Percentiles rank a stretch among this genome's conserved stretches.
Conservation (phyloP, 148 eudicot genomes). For the Agrostemma githago region DNA sequence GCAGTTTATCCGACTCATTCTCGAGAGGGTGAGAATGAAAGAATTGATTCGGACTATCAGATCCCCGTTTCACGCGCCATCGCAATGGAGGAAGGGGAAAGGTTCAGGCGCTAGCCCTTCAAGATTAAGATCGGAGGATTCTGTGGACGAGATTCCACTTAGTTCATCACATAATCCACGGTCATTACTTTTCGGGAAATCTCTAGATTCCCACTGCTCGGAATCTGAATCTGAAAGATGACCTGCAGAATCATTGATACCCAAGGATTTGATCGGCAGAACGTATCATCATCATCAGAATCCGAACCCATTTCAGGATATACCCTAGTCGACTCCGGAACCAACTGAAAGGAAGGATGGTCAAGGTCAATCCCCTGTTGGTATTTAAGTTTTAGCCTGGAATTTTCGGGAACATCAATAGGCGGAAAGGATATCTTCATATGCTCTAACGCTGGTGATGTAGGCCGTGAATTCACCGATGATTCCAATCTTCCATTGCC, state of each 20-base stretch:
- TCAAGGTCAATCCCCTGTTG: constrained; percentile 53
- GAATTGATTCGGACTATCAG: constrained; percentile 26
- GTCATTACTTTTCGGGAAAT: constrained; percentile 42
- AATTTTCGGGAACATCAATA: constrained; percentile 44
- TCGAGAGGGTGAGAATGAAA: constrained; percentile 29
- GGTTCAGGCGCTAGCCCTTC: constrained; percentile 42
- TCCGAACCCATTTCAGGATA: constrained; percentile 50
- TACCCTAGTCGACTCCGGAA: constrained; percentile 53
- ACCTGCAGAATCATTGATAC: constrained; percentile 61
- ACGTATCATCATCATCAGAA: constrained; percentile 91
- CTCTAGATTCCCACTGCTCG: constrained; percentile 80
- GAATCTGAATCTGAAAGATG: constrained; percentile 73
- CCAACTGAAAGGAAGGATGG: constrained; percentile 86
- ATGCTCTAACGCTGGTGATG: constrained; percentile 93
- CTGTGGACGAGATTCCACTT: constrained; percentile 36
- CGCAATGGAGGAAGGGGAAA: constrained; percentile 84
- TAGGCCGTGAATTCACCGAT: constrained; percentile 53
- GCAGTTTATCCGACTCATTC: neutral
- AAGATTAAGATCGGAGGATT: neutral
- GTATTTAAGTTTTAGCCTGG: constrained; percentile 65
- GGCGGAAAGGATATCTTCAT: constrained; percentile 94
- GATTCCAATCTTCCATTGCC: constrained; percentile 32
- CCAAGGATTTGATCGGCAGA: constrained; percentile 75
- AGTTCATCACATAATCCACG: constrained; percentile 49
- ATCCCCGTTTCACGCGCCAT: constrained; percentile 41